Evolutionary conservation across 805 yeast species (phyloP), one percentile per base, ranked within the genome.

Genomic region (Saccharomycodes ludwigii): DNA sequence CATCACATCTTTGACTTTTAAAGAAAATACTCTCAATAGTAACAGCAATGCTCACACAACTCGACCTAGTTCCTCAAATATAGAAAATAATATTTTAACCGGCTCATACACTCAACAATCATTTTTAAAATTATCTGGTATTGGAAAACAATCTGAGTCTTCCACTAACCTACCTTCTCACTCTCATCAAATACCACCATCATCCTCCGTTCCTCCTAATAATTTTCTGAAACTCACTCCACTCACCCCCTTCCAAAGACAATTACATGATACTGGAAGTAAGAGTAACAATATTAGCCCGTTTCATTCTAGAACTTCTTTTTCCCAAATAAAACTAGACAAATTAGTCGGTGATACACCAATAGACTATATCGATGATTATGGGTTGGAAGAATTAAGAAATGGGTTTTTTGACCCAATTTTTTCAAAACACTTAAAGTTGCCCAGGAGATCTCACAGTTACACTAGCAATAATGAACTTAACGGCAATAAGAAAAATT

Each of bases 331-430:
- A 31, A 42, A 49, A 33, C 38, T 61, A 11, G 43, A 46, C 10
- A 44, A 47, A 16, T 40, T 59, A 15, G 45, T 49, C 2, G 38
- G 41, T 7, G 45, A 44, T 2, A 43, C 47, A 6, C 39, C 44
- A 4, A 43, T 58, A 35, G 55, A 57, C 14, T 43, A 52, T n/a
- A 39, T 62, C 21, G 56, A 54, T 4, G 49, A 50, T 17, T 60
- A 49, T 33, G 58, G 48, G 1, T 32, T 65, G n/a, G 65, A 63
- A 32, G 73, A 67, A 39, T 40, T 62, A 17, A 51, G 73, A 40
- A 63, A 62, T 31, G 71, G 71, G 7, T 66, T 60, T 41, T 67
- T 67, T 37, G 71, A 67, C 40, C 63, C 72, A 2, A 48, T 56
- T 1, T 67, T 54, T 36, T 46, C 55, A 5, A 56, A 56, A 24